Conservation (phyloP, 345 rosid genomes). For the Combretum micranthum region DNA sequence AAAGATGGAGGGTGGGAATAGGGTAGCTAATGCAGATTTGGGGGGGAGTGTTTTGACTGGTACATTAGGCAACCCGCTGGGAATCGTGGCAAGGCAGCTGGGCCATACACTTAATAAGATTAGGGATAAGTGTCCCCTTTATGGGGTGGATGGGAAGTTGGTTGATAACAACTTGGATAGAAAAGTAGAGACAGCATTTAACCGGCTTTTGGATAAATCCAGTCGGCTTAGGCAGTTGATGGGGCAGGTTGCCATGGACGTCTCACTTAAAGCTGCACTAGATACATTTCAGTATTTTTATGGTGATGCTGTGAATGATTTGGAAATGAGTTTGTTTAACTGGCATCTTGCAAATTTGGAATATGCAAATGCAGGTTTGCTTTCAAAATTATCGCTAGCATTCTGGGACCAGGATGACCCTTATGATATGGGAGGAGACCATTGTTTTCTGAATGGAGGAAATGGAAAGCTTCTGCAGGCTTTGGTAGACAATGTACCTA, state of each 20-base stretch:
- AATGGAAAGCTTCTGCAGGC: conserved; percentile 90
- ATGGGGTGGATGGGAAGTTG: conserved; percentile 65
- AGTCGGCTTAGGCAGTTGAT: conserved; percentile 86
- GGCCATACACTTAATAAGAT: conserved; percentile 74
- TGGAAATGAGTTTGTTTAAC: conserved; percentile 74
- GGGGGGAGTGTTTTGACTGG: conserved; percentile 98
- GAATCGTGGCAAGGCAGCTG: conserved; percentile 78
- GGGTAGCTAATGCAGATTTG: conserved; percentile 83
- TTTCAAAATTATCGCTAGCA: conserved; percentile 89
- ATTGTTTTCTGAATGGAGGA: conserved; percentile 92
- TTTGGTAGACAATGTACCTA: conserved; percentile 82
- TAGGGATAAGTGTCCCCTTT: conserved; percentile 91
- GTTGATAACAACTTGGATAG: conserved; percentile 70
- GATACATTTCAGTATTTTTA: conserved; percentile 75
- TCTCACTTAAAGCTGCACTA: conserved; percentile 84
- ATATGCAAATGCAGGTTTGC: conserved; percentile 90
- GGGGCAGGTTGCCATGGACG: conserved; percentile 88
- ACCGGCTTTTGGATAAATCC: conserved; percentile 76
- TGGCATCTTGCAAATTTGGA: conserved; percentile 99
- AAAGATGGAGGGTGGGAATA: conserved; percentile 85
- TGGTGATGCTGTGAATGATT: conserved; percentile 54
- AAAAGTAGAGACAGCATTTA: conserved; percentile 83
- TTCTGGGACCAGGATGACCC: conserved; percentile 99
- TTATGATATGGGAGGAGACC: conserved; percentile 98
- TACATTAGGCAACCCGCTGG: conserved; percentile 86